These are phyloP conservation scores for Ophiostoma tasmaniense DNA, from an alignment of 2,329 filamentous ascomycete genomes.

Conservation along the genomic window DNA sequence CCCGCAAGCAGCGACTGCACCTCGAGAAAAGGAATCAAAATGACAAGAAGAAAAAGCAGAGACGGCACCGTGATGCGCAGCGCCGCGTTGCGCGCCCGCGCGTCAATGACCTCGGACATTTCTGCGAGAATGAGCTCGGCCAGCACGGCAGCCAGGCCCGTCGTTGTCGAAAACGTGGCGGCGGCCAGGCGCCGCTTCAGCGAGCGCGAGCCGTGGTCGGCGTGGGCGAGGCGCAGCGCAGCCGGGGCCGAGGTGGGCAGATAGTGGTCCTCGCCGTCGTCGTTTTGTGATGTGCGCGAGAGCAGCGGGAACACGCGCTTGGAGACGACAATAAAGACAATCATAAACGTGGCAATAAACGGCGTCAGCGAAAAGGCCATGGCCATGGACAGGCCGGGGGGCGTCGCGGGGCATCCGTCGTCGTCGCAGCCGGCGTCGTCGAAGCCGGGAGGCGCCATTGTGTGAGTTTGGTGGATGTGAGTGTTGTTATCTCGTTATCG, in stretches of 20 bases:
- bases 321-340: constrained; percentile 54
- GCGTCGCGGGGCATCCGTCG: constrained; percentile 45
- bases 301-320: constrained; percentile 67
- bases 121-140: constrained; percentile 77
- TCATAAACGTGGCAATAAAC: constrained; percentile 61
- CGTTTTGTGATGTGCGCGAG: constrained; percentile 43
- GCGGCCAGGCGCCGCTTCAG: constrained; percentile 46
- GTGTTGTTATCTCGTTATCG: background rate
- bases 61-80: constrained; percentile 61
- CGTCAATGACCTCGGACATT: constrained; percentile 66
- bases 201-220: constrained; percentile 47
- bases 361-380: constrained; percentile 51
- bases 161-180: constrained; percentile 64
- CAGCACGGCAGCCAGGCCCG: constrained; percentile 68
- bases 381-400: constrained; percentile 35
- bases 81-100: constrained; percentile 57
- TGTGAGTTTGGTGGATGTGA: background rate
- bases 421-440: constrained; percentile 42
- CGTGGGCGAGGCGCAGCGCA: constrained; percentile 49
- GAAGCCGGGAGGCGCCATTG: constrained; percentile 12
- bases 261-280: constrained; percentile 53
- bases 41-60: constrained; percentile 62
- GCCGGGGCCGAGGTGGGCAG: constrained; percentile 55
- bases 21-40: constrained; percentile 71
- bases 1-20: constrained; percentile 55